phyloP scores from a whole-genome alignment of 177 flowering plant genomes.

The Telopea speciosissima region DNA sequence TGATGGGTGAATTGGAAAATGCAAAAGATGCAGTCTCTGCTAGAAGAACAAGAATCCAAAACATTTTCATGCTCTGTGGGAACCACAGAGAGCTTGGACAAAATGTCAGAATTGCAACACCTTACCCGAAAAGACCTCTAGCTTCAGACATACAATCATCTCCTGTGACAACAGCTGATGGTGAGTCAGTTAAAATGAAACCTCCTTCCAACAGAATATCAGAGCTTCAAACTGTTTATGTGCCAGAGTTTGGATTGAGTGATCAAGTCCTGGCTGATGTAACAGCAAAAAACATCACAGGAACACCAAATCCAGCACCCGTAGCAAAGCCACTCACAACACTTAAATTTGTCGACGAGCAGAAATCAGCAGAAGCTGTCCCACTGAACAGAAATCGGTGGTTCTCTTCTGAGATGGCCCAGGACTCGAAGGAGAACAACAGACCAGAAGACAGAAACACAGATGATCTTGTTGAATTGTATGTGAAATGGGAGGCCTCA shows the following conservation, averaged over 20 bases:
- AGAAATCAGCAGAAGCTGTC: slow-evolving; percentile 4
- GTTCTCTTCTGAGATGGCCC: background rate
- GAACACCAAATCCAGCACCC: background rate
- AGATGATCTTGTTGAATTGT: slow-evolving; percentile 37
- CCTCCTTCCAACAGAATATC: slow-evolving; percentile 18
- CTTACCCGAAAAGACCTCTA: slow-evolving; percentile 24
- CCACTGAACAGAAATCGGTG: slow-evolving; percentile 1
- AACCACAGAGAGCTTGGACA: slow-evolving; percentile 78
- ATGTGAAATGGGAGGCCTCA: slow-evolving; percentile 74
- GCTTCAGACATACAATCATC: slow-evolving; percentile 17
- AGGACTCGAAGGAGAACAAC: slow-evolving; percentile 26
- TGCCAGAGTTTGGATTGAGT: slow-evolving; percentile 11
- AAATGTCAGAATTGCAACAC: slow-evolving; percentile 31
- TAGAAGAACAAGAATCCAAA: slow-evolving; percentile 64
- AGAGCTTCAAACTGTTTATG: slow-evolving; percentile 8
- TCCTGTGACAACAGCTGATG: slow-evolving; percentile 12
- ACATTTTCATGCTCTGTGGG: slow-evolving; percentile 90
- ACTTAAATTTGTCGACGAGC: slow-evolving; percentile 14
- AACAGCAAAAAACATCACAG: slow-evolving; percentile 5
- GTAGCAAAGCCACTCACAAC: slow-evolving; percentile 1
- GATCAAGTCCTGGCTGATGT: slow-evolving; percentile 7
- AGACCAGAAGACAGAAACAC: slow-evolving; percentile 10
- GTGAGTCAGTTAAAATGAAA: slow-evolving; percentile 9
- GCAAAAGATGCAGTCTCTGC: slow-evolving; percentile 40
- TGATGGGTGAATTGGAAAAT: slow-evolving; percentile 5